Evolutionary conservation across 1,284 basidiomycete genomes (phyloP), one percentile per base, ranked within the genome.

Genomic region (Trichosporon ovoides): DNA sequence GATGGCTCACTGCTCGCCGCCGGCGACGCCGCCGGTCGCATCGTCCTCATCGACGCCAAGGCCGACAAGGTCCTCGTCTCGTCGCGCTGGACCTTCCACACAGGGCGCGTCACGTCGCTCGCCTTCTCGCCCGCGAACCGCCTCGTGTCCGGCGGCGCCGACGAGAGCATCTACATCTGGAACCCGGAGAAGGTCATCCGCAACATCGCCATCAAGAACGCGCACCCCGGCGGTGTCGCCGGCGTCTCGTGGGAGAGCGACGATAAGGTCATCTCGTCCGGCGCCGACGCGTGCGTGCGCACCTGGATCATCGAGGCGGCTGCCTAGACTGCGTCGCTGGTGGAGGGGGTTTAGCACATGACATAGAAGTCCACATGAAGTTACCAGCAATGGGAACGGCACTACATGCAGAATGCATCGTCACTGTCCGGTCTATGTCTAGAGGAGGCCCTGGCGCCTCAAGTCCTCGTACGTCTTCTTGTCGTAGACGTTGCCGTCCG

Each of bases 141-240:
- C 67, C 84, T 89, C 60, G 91, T 87, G 3, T 92, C 91, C 9
- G 91, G 87, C 14, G 91, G 91, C 10, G 82, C 95, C 36, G 95
- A 98, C 73, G 95, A 93, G 28, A 85, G 91, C 68, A 85, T 96
- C 9, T 96, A 92, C 72, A 79, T 98, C 38, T 98, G 91, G 87
- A 87, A 86, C 66, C 84, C 91, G 37, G 81, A 82, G 58, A 87
- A 87, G 66, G 87, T 88, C 12, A 79, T 85, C 75, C 86, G 85
- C 77, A 90, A 89, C 66, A 85, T 93, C 40, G 83, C 86, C 13
- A 85, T 96, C 75, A 89, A 88, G 80, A 91, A 91, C 62, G 89
- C 89, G 1, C 85, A 85, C 40, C 84, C 88, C 2, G 88, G 89
- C 19, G 91, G 92, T 6, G 87, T 91, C 0, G 87, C 85, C 59